A percentile compares a stretch with the other conserved stretches of the same genome.
Conservation (phyloP, 2,329 filamentous ascomycete species). For the Pseudogymnoascus sp. region DNA sequence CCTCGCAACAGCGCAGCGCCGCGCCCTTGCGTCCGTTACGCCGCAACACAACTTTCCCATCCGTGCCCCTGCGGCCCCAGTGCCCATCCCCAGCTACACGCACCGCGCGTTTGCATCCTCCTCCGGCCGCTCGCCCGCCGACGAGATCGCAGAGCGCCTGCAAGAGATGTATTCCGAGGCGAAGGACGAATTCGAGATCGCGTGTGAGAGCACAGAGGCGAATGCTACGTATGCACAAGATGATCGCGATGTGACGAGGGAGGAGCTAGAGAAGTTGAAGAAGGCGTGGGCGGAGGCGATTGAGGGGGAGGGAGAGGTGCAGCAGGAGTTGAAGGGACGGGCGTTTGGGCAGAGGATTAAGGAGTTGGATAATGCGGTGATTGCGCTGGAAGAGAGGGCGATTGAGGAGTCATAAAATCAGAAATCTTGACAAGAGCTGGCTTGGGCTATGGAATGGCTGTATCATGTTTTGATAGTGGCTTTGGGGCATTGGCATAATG, state of each 20-base stretch:
- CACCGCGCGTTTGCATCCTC: not conserved
- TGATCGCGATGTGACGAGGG: conserved; percentile 37
- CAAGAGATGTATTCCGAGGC: conserved; percentile 34
- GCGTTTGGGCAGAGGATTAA: conserved; percentile 37
- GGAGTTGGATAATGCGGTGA: conserved; percentile 38
- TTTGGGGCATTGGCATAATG: not conserved
- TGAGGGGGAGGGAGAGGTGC: conserved; percentile 27
- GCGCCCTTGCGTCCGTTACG: not conserved
- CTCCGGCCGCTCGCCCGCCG: conserved; percentile 14
- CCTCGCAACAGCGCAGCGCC: not conserved
- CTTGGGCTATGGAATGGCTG: not conserved
- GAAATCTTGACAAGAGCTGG: not conserved
- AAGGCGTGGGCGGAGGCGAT: conserved; percentile 26
- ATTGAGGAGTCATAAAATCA: not conserved
- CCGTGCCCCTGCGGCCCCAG: not conserved
- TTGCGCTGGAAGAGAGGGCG: conserved; percentile 23
- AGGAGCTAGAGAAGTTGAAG: conserved; percentile 35
- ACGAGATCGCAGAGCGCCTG: conserved; percentile 21
- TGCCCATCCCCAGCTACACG: not conserved
- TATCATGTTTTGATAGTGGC: not conserved
- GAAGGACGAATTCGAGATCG: conserved; percentile 42
- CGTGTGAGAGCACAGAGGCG: conserved; percentile 37
- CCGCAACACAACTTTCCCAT: not conserved
- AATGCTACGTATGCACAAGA: conserved; percentile 38
- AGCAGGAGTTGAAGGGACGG: conserved; percentile 35